phyloP scores from a whole-genome alignment of 108 stramenopile genomes.

The Cylindrotheca closterium region DNA sequence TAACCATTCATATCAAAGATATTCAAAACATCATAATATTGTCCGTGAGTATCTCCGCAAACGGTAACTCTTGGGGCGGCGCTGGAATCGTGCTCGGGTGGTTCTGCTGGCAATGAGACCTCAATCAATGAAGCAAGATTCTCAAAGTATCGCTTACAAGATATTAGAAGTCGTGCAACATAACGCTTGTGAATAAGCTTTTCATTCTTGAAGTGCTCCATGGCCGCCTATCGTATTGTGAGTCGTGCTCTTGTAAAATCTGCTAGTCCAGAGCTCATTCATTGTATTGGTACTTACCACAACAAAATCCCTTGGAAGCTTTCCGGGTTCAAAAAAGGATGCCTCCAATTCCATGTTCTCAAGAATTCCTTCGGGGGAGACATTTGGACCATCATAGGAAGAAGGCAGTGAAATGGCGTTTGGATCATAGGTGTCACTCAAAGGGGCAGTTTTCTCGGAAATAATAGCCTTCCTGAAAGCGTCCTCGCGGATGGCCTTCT shows the following conservation, averaged over 20 bases:
- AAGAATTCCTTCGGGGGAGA: constrained; percentile 38
- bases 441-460: constrained; percentile 75
- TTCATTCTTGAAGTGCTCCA: constrained; percentile 87
- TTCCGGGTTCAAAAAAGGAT: constrained; percentile 72
- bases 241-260: background rate
- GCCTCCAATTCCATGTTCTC: constrained; percentile 53
- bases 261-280: background rate
- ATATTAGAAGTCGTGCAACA: constrained; percentile 77
- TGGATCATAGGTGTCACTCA: constrained; percentile 69
- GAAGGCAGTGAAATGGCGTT: constrained; percentile 52
- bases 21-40: constrained; percentile 98
- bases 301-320: constrained; percentile 88
- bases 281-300: constrained; percentile 69
- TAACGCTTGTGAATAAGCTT: constrained; percentile 94
- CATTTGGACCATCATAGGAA: constrained; percentile 90
- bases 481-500: constrained; percentile 85
- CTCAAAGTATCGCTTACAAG: constrained; percentile 68
- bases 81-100: constrained; percentile 47
- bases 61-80: constrained; percentile 74
- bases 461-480: constrained; percentile 93
- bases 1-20: constrained; percentile 95
- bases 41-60: constrained; percentile 98
- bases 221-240: constrained; percentile 43
- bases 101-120: constrained; percentile 61
- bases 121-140: constrained; percentile 62